Evolutionary conservation across 257 asterid species (phyloP).

Genomic region (Solanum etuberosum): DNA sequence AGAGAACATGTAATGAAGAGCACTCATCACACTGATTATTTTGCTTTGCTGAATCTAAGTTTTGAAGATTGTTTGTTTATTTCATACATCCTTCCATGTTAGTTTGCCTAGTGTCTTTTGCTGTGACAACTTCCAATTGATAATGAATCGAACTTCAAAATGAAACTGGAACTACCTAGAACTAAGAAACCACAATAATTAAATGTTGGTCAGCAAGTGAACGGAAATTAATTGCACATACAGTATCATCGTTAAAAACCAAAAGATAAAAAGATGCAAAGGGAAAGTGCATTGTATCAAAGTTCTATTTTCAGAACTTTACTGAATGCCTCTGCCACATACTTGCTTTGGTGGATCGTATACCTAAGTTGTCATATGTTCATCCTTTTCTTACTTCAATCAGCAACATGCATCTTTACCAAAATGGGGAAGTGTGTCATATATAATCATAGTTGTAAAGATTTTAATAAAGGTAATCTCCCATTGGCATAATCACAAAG

Average conservation of each 20-base stretch:
- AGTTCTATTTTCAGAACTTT: not conserved
- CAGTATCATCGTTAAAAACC: not conserved
- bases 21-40: not conserved
- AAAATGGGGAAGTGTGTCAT: not conserved
- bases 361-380: not conserved
- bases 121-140: not conserved
- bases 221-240: not conserved
- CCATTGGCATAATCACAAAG: not conserved
- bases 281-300: not conserved
- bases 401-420: not conserved
- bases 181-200: not conserved
- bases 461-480: not conserved
- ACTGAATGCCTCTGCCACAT: not conserved
- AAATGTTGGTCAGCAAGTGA: not conserved
- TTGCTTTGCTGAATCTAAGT: not conserved
- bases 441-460: not conserved
- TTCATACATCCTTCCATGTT: not conserved
- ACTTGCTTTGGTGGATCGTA: not conserved
- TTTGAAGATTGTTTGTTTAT: not conserved
- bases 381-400: not conserved
- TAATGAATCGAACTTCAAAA: not conserved
- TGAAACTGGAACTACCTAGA: not conserved
- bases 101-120: not conserved
- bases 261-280: not conserved
- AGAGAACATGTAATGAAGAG: not conserved